A percentile compares a stretch with the other conserved stretches of the same genome.
Conservation (phyloP, 2,329 filamentous ascomycete species). For the Geoglossum cookeanum region DNA sequence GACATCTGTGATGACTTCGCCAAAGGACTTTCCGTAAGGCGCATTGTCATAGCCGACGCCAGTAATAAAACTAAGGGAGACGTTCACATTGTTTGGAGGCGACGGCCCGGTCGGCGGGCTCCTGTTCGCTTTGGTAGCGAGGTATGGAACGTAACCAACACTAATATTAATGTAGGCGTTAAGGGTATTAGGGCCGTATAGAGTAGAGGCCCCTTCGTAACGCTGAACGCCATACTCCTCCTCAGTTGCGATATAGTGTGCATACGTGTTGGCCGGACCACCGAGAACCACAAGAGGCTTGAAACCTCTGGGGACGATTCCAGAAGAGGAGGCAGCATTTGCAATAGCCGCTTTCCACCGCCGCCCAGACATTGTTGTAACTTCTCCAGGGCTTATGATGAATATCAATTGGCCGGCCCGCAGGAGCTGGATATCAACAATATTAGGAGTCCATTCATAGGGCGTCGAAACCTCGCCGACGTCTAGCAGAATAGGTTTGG, state of each 20-base stretch:
- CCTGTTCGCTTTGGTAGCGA: conserved; percentile 29
- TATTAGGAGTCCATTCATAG: conserved; percentile 78
- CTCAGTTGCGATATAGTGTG: conserved; percentile 60
- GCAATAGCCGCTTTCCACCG: conserved; percentile 52
- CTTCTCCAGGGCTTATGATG: conserved; percentile 70
- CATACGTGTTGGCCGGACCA: conserved; percentile 79
- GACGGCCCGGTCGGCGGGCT: conserved; percentile 32
- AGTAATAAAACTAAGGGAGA: conserved; percentile 62
- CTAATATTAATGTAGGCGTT: conserved; percentile 78
- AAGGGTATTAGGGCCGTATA: conserved; percentile 68
- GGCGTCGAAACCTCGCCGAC: conserved; percentile 63
- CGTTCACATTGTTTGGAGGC: conserved; percentile 61
- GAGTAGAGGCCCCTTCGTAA: conserved; percentile 86
- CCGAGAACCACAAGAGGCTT: conserved; percentile 63
- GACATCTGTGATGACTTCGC: conserved; percentile 40
- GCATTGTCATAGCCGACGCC: conserved; percentile 56
- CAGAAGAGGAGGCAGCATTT: not conserved
- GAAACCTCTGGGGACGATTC: not conserved
- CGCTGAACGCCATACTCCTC: conserved; percentile 73
- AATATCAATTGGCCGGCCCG: conserved; percentile 72
- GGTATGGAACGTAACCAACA: conserved; percentile 48
- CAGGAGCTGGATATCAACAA: conserved; percentile 73
- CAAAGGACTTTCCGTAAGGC: conserved; percentile 48
- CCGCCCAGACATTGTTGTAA: conserved; percentile 78
- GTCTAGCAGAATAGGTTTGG: conserved; percentile 74